Percentiles rank a stretch among this genome's conserved stretches.
Evolutionary conservation across 345 rosid species (phyloP).

Genomic region (Microcos paniculata): DNA sequence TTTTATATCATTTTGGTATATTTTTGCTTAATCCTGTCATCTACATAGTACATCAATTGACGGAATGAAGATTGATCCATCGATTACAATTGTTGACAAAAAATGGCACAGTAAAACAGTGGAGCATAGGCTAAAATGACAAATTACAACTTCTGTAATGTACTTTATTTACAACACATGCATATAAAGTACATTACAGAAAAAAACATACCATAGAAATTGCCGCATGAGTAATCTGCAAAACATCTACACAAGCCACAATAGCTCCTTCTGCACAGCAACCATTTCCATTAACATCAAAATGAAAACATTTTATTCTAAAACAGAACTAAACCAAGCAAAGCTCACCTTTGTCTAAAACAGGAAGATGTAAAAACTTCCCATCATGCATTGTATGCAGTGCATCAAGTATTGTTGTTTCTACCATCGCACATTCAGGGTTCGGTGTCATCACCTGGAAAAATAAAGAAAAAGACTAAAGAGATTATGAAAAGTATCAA

Average conservation of each 20-base stretch:
- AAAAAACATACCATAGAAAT: conserved; percentile 73
- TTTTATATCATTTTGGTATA: neutral
- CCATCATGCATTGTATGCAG: conserved; percentile 96
- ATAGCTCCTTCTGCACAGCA: conserved; percentile 67
- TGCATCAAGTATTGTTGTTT: conserved; percentile 87
- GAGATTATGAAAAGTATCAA: neutral
- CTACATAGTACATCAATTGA: neutral
- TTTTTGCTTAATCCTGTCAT: neutral
- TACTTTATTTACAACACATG: too few relatives aligned
- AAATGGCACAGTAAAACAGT: neutral
- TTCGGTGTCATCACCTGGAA: conserved; percentile 87
- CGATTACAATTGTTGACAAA: neutral
- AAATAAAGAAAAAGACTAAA: neutral
- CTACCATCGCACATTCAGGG: conserved; percentile 80
- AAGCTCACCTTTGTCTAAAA: conserved; percentile 65
- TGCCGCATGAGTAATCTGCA: conserved; percentile 96
- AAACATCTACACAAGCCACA: conserved; percentile 85
- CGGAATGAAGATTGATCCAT: neutral
- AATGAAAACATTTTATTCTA: neutral
- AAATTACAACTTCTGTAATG: too few relatives aligned
- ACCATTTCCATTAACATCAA: conserved; percentile 1
- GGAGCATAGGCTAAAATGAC: too few relatives aligned
- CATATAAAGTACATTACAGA: neutral
- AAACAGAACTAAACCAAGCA: conserved; percentile 3
- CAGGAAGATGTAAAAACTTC: conserved; percentile 95